These are phyloP conservation scores for Takashimella tepidaria DNA, from an alignment of 1,284 basidiomycete genomes.

Conservation along the genomic window DNA sequence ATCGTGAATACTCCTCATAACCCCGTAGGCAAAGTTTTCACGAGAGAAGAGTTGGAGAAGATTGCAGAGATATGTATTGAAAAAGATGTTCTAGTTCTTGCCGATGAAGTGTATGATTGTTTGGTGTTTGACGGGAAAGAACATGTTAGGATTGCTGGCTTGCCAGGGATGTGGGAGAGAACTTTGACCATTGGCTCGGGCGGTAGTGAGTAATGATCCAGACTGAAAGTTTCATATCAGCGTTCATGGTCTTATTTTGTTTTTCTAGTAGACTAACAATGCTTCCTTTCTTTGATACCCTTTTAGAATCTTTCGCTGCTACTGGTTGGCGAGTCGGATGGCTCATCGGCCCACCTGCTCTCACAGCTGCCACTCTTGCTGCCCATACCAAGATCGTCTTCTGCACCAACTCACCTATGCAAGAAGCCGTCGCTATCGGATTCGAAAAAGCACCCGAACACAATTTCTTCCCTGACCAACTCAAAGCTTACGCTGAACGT, in stretches of 20 bases:
- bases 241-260: no score
- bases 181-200: slow-evolving; percentile 77
- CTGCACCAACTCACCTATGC: slow-evolving; percentile 83
- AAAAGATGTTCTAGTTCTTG: slow-evolving; percentile 85
- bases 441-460: slow-evolving; percentile 68
- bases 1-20: slow-evolving; percentile 96
- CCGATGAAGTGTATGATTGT: slow-evolving; percentile 99
- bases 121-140: slow-evolving; percentile 82
- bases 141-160: slow-evolving; percentile 83
- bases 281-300: neutral
- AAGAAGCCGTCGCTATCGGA: slow-evolving; percentile 85
- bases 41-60: slow-evolving; percentile 68
- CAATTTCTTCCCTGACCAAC: slow-evolving; percentile 75
- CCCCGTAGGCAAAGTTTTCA: slow-evolving; percentile 93
- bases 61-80: slow-evolving; percentile 85
- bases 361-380: slow-evolving; percentile 80
- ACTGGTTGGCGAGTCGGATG: slow-evolving; percentile 97
- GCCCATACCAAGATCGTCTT: slow-evolving; percentile 93
- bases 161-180: slow-evolving; percentile 98
- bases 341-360: slow-evolving; percentile 79
- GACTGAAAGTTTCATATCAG: no score
- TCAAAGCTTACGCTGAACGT: slow-evolving; percentile 73
- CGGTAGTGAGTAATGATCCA: slow-evolving; percentile 65
- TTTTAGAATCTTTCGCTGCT: slow-evolving; percentile 85
- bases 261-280: no score